Base-by-base conservation (phyloP, 768 basidiomycete genomes). In the Rhodosporidiobolus odoratus region DNA sequence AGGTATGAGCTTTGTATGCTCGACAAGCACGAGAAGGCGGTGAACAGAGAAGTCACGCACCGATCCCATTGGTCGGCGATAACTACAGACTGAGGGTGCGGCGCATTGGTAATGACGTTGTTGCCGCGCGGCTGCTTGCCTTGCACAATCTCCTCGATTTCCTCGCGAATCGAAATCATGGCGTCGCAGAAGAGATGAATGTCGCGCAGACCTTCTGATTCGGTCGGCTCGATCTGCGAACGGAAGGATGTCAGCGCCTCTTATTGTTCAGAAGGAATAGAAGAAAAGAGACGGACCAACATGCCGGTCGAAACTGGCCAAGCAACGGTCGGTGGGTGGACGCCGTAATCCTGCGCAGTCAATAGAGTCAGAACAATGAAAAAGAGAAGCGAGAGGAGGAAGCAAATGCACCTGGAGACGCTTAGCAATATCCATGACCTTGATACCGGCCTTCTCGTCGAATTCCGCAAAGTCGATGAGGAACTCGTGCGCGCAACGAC, bases 301-400 rank as follows among this genome's bases (percentile, higher is more conserved):
- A 96, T 96, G 77, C 90, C 94, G 2, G 95, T 96, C 27, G 91
- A 88, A 72, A 91, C 93, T 10, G 96, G 96, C 96, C 96, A 98
- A 10, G 93, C 93, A 80, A 92, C 95, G 8, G 96, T 99, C 3
- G 96, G 96, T 50, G 92, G 93, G 78, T 96, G 92, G 84, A 96
- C 90, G 66, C 92, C 91, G 76, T 89, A 93, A 79, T 92, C 90
- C 87, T 91, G 74, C 23, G 19, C 32, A 47, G 52, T n/a, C 4
- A 25, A 54, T 17, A 13, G n/a, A 5, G 15, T 37, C 8, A 37
- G 56, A 32, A 64, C 30, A 7, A n/a, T 38, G 16, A 19, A 2
- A 30, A 43, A 17, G 62, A 7, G 9, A 23, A 58, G 7, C 56
- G 32, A 16, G 57, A 65, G 25, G 30, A 32, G 13, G 21, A 15